These are phyloP conservation scores for Lipomyces japonicus DNA, from an alignment of 805 yeast genomes.

Conservation along the genomic window DNA sequence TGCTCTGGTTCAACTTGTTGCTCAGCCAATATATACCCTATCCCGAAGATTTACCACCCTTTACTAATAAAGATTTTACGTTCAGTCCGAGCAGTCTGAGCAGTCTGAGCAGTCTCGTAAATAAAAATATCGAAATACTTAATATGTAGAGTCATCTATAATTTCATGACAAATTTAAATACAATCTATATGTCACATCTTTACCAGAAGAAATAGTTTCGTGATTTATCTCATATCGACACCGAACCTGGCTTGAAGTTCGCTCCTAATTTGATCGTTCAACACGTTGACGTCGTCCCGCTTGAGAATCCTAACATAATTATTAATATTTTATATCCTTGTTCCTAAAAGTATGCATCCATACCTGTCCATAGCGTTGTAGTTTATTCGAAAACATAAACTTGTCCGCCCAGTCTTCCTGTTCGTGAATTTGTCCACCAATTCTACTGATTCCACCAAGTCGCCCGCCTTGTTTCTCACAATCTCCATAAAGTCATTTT, in stretches of 20 bases:
- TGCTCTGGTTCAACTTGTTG: too few relatives aligned
- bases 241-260: slow-evolving; percentile 39
- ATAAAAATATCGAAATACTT: too few relatives aligned
- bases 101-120: too few relatives aligned
- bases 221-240: slow-evolving; percentile 18
- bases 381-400: slow-evolving; percentile 83
- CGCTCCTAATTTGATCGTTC: slow-evolving; percentile 60
- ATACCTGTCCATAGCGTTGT: slow-evolving; percentile 81
- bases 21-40: too few relatives aligned
- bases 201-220: too few relatives aligned
- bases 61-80: too few relatives aligned
- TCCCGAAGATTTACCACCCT: too few relatives aligned
- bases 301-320: slow-evolving; percentile 60
- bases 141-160: not conserved
- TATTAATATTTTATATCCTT: not conserved
- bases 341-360: not conserved
- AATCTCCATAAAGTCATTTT: slow-evolving; percentile 90
- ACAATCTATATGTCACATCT: not conserved
- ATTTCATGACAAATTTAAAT: too few relatives aligned
- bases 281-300: slow-evolving; percentile 76
- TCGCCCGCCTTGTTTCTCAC: slow-evolving; percentile 81
- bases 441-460: slow-evolving; percentile 76
- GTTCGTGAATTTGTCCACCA: slow-evolving; percentile 77
- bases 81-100: too few relatives aligned
- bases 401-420: slow-evolving; percentile 75